Evolutionary conservation across 768 basidiomycete species (phyloP), one percentile per base, ranked within the genome.

Genomic region (Lenzites betulinus): DNA sequence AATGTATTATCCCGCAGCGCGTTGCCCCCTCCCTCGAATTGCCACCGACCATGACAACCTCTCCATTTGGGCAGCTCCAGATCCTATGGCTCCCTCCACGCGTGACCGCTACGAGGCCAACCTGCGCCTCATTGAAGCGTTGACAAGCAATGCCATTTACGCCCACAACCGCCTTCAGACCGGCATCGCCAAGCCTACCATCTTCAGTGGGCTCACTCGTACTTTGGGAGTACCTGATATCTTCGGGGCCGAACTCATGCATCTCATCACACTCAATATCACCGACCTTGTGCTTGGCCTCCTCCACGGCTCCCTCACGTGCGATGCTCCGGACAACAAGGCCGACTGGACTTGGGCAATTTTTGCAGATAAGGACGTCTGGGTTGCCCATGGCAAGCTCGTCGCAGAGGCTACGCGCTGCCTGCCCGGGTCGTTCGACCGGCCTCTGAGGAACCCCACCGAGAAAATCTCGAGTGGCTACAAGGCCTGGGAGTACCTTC

Each of bases 381-480:
- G 81, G 79, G 68, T 67, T 15, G 44, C 30, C 2, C 78, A 80
- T 64, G 78, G 77, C 0, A 53, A 62, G 42, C 54, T 42, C 4
- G 76, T 80, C 18, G 76, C 70, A 0, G 58, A 48, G n/a, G 64
- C 72, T 1, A 68, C 67, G 0, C 62, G 62, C 2, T 78, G 73
- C 51, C 62, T 79, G 20, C 77, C 77, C 28, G 69, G 70, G 0
- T 78, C 73, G 0, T 79, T 78, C 66, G 74, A 78, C 61, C 67
- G 73, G 3, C 73, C 76, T 12, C 80, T 77, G 3, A 71, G 76
- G 0, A 77, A 81, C 57, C 30, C 30, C 6, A 11, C 30, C 4
- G 30, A 33, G 30, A 33, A 33, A 11, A 33, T 33, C 30, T 33
- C 72, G 1, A 70, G 65, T 28, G 69, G 71, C 0, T 74, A 73